phyloP scores from a whole-genome alignment of 768 basidiomycete genomes.

The Kwoniella shandongensis region DNA sequence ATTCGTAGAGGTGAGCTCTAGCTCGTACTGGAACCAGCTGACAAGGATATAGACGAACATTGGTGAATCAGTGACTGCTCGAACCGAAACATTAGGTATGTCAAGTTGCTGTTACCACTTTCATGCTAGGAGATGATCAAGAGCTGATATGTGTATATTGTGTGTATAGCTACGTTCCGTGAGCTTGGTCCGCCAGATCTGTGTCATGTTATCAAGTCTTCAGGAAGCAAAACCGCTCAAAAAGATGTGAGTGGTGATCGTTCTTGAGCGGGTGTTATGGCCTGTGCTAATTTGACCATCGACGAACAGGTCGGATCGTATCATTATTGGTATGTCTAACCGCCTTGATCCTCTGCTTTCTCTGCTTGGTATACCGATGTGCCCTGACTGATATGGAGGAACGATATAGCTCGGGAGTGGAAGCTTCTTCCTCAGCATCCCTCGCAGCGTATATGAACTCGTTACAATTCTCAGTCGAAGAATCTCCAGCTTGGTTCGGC shows the following conservation, averaged over 20 bases:
- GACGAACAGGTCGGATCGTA: conserved; percentile 81
- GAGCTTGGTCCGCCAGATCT: conserved; percentile 97
- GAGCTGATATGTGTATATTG: too few relatives aligned
- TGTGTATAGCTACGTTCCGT: conserved; percentile 75
- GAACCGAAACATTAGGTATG: conserved; percentile 89
- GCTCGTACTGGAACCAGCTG: not conserved
- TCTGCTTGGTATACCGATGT: too few relatives aligned
- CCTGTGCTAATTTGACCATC: too few relatives aligned
- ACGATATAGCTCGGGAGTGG: conserved; percentile 93
- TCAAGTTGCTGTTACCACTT: not conserved
- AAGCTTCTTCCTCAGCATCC: conserved; percentile 95
- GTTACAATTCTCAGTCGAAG: conserved; percentile 92
- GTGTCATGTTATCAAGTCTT: conserved; percentile 91
- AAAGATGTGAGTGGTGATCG: conserved; percentile 69
- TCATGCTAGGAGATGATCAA: too few relatives aligned
- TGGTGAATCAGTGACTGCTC: conserved; percentile 80
- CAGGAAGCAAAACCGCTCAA: conserved; percentile 69
- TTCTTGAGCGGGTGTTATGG: not conserved
- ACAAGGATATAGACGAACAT: conserved; percentile 63
- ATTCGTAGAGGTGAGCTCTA: conserved; percentile 76
- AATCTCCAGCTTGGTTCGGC: conserved; percentile 81
- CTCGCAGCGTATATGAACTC: conserved; percentile 98
- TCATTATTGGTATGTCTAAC: conserved; percentile 65
- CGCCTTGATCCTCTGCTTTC: too few relatives aligned
- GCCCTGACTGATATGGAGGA: too few relatives aligned